Evolutionary conservation across 2,329 filamentous ascomycete species (phyloP).

Genomic region (Coleophoma cylindrospora): DNA sequence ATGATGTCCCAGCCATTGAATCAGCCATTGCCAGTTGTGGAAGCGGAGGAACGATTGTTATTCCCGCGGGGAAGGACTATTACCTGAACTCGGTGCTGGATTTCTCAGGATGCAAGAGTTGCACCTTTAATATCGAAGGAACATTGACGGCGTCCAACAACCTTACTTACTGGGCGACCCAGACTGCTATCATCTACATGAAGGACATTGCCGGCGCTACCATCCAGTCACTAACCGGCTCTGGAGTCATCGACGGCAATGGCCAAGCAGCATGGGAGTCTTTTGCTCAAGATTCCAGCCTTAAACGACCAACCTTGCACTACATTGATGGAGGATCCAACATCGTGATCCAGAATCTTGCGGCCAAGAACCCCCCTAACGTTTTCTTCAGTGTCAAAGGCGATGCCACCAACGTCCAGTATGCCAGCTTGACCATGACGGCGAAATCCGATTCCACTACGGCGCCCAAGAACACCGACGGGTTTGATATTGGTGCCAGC

Average conservation of each 20-base stretch:
- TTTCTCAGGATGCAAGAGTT: slow-evolving; percentile 35
- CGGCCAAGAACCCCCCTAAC: slow-evolving; percentile 37
- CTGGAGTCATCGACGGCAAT: slow-evolving; percentile 40
- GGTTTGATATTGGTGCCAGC: slow-evolving; percentile 40
- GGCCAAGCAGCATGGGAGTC: slow-evolving; percentile 37
- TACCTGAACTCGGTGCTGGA: slow-evolving; percentile 36
- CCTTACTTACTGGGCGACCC: slow-evolving; percentile 35
- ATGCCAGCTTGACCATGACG: slow-evolving; percentile 31
- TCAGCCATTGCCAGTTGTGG: slow-evolving; percentile 33
- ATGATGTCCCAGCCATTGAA: slow-evolving; percentile 38
- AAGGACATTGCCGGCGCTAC: slow-evolving; percentile 31
- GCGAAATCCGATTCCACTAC: slow-evolving; percentile 33
- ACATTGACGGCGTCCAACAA: slow-evolving; percentile 32
- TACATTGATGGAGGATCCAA: slow-evolving; percentile 33
- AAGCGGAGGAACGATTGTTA: slow-evolving; percentile 37
- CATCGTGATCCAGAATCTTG: slow-evolving; percentile 31
- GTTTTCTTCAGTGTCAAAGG: slow-evolving; percentile 37
- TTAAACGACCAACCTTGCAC: slow-evolving; percentile 34
- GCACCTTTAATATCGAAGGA: slow-evolving; percentile 41
- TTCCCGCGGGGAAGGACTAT: slow-evolving; percentile 36
- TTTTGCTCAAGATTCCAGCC: slow-evolving; percentile 32
- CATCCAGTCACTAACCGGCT: slow-evolving; percentile 33
- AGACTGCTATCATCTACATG: slow-evolving; percentile 33
- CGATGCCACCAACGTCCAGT: slow-evolving; percentile 28
- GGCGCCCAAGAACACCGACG: slow-evolving; percentile 47